These are phyloP conservation scores for Zymoseptoria crescenta DNA, from an alignment of 2,329 filamentous ascomycete species.

Conservation along the genomic window DNA sequence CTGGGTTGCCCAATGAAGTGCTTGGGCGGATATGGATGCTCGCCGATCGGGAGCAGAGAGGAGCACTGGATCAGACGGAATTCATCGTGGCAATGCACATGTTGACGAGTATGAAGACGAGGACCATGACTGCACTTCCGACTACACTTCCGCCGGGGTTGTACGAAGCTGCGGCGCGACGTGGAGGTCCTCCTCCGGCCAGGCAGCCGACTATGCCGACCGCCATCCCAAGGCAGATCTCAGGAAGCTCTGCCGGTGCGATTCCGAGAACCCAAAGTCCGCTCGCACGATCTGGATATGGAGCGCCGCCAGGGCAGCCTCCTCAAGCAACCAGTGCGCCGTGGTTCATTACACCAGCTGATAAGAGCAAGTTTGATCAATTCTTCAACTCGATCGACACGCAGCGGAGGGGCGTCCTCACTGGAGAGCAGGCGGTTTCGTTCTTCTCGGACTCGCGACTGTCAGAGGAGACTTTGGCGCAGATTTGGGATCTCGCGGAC, in stretches of 20 bases:
- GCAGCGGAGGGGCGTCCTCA: conserved; percentile 71
- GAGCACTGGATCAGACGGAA: conserved; percentile 76
- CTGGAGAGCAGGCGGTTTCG: conserved; percentile 84
- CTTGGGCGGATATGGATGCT: conserved; percentile 95
- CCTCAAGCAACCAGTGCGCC: conserved; percentile 54
- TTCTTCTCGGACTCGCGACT: conserved; percentile 92
- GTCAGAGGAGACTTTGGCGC: conserved; percentile 78
- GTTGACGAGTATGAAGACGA: conserved; percentile 81
- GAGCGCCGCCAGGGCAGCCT: conserved; percentile 41
- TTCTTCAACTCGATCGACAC: conserved; percentile 82
- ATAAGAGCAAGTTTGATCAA: conserved; percentile 81
- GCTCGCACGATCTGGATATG: conserved; percentile 41
- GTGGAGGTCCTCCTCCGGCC: conserved; percentile 42
- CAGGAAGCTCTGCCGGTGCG: conserved; percentile 44
- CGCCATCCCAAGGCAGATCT: conserved; percentile 76
- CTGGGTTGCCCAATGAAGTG: conserved; percentile 78
- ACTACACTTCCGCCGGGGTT: conserved; percentile 72
- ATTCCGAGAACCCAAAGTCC: conserved; percentile 54
- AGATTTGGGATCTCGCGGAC: conserved; percentile 96
- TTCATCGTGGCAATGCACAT: conserved; percentile 99
- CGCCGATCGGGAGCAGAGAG: conserved; percentile 86
- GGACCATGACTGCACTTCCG: conserved; percentile 70
- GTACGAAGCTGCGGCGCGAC: conserved; percentile 80
- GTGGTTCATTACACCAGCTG: conserved; percentile 74
- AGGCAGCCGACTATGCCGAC: conserved; percentile 24